Evolutionary conservation across 2,329 filamentous ascomycete genomes (phyloP).

Genomic region (Claviceps humidiphila): DNA sequence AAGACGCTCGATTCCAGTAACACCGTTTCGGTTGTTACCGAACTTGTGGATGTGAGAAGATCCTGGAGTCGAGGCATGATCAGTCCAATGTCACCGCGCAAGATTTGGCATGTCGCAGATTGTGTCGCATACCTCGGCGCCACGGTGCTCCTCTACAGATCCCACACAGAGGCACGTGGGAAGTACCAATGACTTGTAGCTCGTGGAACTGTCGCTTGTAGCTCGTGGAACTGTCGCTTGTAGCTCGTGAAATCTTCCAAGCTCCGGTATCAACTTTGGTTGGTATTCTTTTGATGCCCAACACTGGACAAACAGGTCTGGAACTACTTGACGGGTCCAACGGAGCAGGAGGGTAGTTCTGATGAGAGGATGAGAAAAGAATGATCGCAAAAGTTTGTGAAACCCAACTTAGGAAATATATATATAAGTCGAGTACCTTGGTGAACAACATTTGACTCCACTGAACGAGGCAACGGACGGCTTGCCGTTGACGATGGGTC

Average conservation of each 20-base stretch:
- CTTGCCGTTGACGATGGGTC: background rate
- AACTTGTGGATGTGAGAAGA: slow-evolving; percentile 5
- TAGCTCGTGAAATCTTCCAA: slow-evolving; percentile 1
- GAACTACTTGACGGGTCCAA: background rate
- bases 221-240: background rate
- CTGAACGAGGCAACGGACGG: background rate
- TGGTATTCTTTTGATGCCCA: background rate
- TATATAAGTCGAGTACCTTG: background rate
- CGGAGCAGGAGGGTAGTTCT: background rate
- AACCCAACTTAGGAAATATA: background rate
- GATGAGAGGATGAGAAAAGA: background rate
- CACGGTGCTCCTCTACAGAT: slow-evolving; percentile 7
- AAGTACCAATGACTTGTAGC: slow-evolving; percentile 4
- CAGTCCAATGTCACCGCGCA: slow-evolving; percentile 1
- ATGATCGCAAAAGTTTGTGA: background rate
- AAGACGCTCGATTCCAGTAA: slow-evolving; percentile 7
- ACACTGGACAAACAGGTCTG: background rate
- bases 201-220: background rate
- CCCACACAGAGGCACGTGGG: background rate
- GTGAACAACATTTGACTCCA: background rate
- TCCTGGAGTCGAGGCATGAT: background rate
- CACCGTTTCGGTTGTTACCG: slow-evolving; percentile 4
- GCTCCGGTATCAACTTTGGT: slow-evolving; percentile 1
- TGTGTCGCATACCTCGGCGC: slow-evolving; percentile 6
- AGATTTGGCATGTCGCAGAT: background rate